Base-by-base conservation (phyloP, 1,139 yeast species). In the Candida sanyaensis region DNA sequence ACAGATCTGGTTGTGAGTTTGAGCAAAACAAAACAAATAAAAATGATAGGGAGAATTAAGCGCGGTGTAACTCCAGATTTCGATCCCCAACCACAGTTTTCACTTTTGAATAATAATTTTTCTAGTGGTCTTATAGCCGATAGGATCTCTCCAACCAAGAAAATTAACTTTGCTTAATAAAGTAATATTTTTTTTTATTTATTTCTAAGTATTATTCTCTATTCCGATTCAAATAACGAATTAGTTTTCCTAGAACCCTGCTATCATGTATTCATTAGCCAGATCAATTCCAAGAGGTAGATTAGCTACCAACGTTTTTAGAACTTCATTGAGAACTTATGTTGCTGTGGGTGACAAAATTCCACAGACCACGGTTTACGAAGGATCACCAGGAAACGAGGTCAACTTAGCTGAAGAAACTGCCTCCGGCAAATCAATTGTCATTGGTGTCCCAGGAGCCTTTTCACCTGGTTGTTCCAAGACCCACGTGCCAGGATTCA, bases 391-490 rank as follows among this genome's bases (percentile, higher is more conserved):
- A 43, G 87, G 88, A 34, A 82, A 84, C 60, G 66, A 69, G 23
- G 76, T 87, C 54, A 76, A 84, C 61, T 71, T 88, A 48, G 80
- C 86, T 13, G 76, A 79, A 40, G 83, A 81, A 57, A 73, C 82
- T 32, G 65, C 70, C 17, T 46, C 55, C 24, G 83, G 85, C 40
- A 85, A 83, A 62, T 71, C 82, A 38, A 63, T 90, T 37, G 69
- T 90, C 46, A 78, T 90, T 43, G 96, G 96, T 46, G 89, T 90
- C 39, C 97, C 97, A 41, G 97, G 96, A 21, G 96, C 97, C 0
- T 90, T 86, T 62, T 86, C 96, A 2, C 92, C 96, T 41, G 95
- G 90, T 1, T 90, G 97, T 66, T 77, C 92, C 30, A 81, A 85
- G 21, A 67, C 79, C 30, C 96, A 88, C 62, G 80, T 90, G 44